Base-by-base conservation (phyloP, 257 asterid species). In the Salvia splendens region DNA sequence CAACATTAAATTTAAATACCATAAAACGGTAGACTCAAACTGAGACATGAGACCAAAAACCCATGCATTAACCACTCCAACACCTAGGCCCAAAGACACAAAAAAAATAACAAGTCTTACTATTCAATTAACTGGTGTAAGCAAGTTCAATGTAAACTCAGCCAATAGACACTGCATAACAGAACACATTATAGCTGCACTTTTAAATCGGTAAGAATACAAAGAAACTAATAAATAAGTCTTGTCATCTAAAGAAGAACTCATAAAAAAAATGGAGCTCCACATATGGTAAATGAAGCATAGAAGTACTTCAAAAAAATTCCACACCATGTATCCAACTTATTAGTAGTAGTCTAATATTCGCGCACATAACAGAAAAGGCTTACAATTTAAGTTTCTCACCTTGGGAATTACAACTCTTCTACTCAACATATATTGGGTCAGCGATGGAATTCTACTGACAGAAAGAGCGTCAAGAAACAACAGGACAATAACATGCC, bases 401-500 rank as follows among this genome's bases (percentile, higher is more conserved):
- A 94, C 99, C 96, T 87, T 94, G 69, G 89, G 84, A 79, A 91
- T 83, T 74, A 75, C 74, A 71, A 72, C 64, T 74, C 95, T 88
- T 74, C 85, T 69, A 51, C 75, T 83, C 48, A 77, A 75, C 90
- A 85, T 77, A 79, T 78, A 75, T 35, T 82, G 73, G 24, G 87
- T 54, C 50, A 91, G 89, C 40, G 88, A 57, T 61, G 96, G 84
- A 73, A 91, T 80, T 73, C 89, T 81, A 77, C 79, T 80, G 62
- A 94, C 86, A 57, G 97, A 94, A 56, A 94, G 92, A 67, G 99
- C 95, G 71, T 94, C 96, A 15, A 94, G 85, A 73, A 91, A 88
- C 83, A 94, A 73, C 67, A 91, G 82, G 68, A 72, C 79, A 45
- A 87, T 60, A 57, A 83, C 83, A 61, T 91, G 96, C 97, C 96